Evolutionary conservation across 768 basidiomycete species (phyloP), one percentile per base, ranked within the genome.

Genomic region (Lentinula raphanica): DNA sequence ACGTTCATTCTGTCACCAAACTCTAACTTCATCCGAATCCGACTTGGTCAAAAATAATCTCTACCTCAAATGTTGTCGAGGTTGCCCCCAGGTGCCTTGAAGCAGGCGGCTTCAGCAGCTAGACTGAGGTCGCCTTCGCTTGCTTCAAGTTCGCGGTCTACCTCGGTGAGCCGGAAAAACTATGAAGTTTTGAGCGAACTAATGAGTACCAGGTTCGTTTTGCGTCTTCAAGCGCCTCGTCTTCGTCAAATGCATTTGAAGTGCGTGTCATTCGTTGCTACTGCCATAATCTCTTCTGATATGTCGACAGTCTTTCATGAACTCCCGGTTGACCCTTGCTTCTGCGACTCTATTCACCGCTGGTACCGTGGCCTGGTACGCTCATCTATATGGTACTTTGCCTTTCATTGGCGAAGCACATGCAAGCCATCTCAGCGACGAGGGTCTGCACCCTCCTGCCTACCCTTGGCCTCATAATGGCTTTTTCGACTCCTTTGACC

Each of bases 321-420:
- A 77, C 68, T 92, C 92, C 57, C 87, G 86, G 69, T 78, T 85
- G 58, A 82, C 90, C 25, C 81, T 92, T 61, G 83, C 84, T 57
- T 86, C 94, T 48, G 85, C 86, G 60, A 85, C 91, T 49, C 76
- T 87, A 58, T 72, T 91, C 70, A 83, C 94, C 48, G 90, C 76
- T 61, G 97, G 97, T 61, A 88, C 96, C 48, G 83, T 97, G 72
- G 93, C 92, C 56, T 97, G 93, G 93, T 99, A 99, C 79, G 88
- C 92, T 66, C 89, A 94, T 72, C 83, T 94, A 58, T 98, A 94
- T 72, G 97, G 95, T 62, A 77, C 83, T 29, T 78, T 94, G 58
- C 92, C 94, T 31, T 93, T 98, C 76, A 67, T 98, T 64, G 86
- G 90, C 59, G 88, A 97, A 74, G 96, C 88, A 5, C 92, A 92